These are phyloP conservation scores for Zostera marina DNA, from an alignment of 116 monocot species.

Conservation along the genomic window DNA sequence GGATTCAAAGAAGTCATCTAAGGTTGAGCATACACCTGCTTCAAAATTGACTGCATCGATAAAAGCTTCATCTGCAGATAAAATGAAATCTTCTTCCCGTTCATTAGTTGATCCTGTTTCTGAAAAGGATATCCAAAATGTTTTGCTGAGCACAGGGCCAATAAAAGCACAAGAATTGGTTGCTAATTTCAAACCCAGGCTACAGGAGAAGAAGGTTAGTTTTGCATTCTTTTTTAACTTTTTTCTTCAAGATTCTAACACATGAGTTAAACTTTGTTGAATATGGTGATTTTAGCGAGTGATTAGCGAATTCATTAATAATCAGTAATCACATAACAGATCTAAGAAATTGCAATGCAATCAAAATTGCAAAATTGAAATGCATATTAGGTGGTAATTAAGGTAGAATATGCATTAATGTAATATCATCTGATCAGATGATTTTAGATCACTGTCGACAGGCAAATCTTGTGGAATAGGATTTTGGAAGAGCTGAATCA, in stretches of 20 bases:
- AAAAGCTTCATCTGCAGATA: slow-evolving; percentile 19
- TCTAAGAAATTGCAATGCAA: no score
- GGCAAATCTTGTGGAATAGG: no score
- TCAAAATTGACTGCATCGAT: slow-evolving; percentile 19
- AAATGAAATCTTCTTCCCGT: slow-evolving; percentile 19
- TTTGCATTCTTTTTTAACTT: not conserved
- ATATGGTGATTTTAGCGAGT: no score
- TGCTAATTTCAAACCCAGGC: slow-evolving; percentile 60
- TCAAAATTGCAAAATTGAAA: no score
- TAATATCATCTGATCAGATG: no score
- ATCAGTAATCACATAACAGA: no score
- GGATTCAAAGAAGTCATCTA: slow-evolving; percentile 44
- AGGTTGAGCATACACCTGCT: slow-evolving; percentile 28
- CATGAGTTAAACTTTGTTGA: no score
- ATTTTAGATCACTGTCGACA: no score
- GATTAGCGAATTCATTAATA: no score
- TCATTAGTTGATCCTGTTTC: slow-evolving; percentile 46
- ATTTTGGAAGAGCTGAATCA: no score
- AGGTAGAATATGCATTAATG: no score
- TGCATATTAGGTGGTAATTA: no score
- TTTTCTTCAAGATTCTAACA: slow-evolving; percentile 2
- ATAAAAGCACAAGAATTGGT: slow-evolving; percentile 93
- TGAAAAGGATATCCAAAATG: slow-evolving; percentile 81
- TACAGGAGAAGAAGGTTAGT: slow-evolving; percentile 47
- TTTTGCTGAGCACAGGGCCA: slow-evolving; percentile 48